Evolutionary conservation across 164 flowering plant genomes (phyloP).

Genomic region (Macadamia integrifolia): DNA sequence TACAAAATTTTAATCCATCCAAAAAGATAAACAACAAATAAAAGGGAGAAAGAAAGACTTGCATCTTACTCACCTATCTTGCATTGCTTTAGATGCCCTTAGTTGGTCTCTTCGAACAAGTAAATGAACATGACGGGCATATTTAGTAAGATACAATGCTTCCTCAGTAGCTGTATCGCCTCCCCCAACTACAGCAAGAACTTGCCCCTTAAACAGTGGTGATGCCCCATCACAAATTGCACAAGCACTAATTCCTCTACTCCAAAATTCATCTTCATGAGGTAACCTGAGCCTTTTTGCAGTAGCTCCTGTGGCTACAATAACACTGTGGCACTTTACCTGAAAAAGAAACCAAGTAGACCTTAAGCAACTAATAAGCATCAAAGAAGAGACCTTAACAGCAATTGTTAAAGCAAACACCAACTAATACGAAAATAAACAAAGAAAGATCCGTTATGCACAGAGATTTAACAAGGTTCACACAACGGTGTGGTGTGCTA

Average conservation of each 20-base stretch:
- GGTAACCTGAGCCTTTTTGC: conserved; percentile 81
- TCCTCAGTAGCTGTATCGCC: conserved; percentile 99
- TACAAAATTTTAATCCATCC: not conserved
- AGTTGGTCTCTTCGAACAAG: conserved; percentile 82
- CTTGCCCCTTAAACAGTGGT: conserved; percentile 86
- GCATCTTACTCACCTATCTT: conserved; percentile 61
- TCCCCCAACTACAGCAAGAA: conserved; percentile 97
- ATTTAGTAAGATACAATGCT: conserved; percentile 89
- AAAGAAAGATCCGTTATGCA: no score
- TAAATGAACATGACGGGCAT: conserved; percentile 93
- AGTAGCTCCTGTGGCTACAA: conserved; percentile 89
- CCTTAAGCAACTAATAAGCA: no score
- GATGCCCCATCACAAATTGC: conserved; percentile 99
- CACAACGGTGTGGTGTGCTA: no score
- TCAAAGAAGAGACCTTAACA: no score
- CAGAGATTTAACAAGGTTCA: no score
- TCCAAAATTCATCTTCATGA: conserved; percentile 96
- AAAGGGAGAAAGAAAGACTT: not conserved
- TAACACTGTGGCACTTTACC: conserved; percentile 84
- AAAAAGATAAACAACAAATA: not conserved
- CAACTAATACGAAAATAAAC: no score
- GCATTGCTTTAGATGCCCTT: conserved; percentile 96
- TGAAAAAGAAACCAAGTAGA: conserved; percentile 22
- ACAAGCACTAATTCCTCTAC: conserved; percentile 97
- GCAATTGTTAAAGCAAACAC: no score